Base-by-base conservation (phyloP, 2,329 filamentous ascomycete genomes). In the Coleophoma crateriformis region DNA sequence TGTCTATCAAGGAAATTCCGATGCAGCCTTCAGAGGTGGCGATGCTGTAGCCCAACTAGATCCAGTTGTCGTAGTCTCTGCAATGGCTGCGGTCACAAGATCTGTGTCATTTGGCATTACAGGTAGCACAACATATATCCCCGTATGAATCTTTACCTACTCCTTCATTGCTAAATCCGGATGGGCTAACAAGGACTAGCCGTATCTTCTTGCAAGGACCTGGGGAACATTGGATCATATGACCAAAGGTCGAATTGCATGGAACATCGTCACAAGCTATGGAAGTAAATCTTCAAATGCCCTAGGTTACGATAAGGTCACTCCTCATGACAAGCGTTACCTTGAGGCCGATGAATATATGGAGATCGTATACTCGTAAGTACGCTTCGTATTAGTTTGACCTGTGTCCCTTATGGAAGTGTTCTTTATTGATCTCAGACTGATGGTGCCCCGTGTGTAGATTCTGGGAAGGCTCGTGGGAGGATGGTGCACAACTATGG, bases 61-160 rank as follows among this genome's bases (percentile, higher is more conserved):
- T 59, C 82, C 82, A 0, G 59, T 85, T 2, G 73, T 75, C 1
- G 72, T 81, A 1, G 70, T 86, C 0, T 74, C 81, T 4, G 81
- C 82, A 3, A 85, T 87, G 82, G 82, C 82, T 0, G 82, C 82
- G 0, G 82, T 71, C 0, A 87, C 83, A 0, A 75, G 77, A 54
- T 83, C 71, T 50, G 73, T 87, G 12, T 79, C 76, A 0, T 85
- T 87, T 51, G 82, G 82, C 1, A 78, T 85, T 0, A 86, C 83
- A 0, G 75, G 82, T 0, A 76, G 78, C 2, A 85, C 82, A 1
- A 84, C 80, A 1, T 86, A 86, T 51, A 82, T 86, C 3, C 19
- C 19, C 19, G 19, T 19, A 19, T 19, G 19, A 3, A 19, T 19
- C 19, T 3, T 3, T 19, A 19, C 19, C 19, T 19, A 19, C 19